Evolutionary conservation across 2,329 filamentous ascomycete genomes (phyloP), one percentile per base, ranked within the genome.

Genomic region (Orbilia brochopaga): DNA sequence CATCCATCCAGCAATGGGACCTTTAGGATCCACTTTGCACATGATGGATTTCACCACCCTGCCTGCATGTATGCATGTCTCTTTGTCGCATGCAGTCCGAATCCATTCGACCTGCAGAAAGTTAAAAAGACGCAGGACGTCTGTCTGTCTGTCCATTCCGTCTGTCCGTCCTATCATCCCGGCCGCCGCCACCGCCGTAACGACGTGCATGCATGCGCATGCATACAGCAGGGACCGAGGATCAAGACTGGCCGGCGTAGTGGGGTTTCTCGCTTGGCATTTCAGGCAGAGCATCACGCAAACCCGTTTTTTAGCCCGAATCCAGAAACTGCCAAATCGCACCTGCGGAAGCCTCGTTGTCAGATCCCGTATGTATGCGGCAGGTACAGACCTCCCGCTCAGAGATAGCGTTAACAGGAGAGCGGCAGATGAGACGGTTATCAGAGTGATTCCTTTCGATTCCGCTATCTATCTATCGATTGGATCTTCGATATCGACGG

Each of bases 281-380:
- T 72, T 72, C 67, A 72, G 67, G 67, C 67, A 72, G 67, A 70
- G 67, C 55, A 65, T 70, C 60, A 65, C 60, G 60, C 67, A 72
- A 72, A 72, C 67, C 67, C 67, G 67, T 72, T 72, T 72, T 65
- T 72, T 61, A 60, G 55, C 50, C 67, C 67, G 52, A 72, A 72
- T 72, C 46, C 60, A 72, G 67, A 72, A 72, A 72, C 67, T 72
- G 67, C 60, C n/a, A 56, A 62, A 63, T 23, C 23, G n/a, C 51
- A 15, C 24, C 37, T 54, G 62, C 64, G 55, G 64, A 35, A 40
- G 56, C 64, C 57, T 72, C 67, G 56, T 21, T 21, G 67, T 60
- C 55, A 52, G 67, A 72, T 72, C 67, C 23, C 64, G 55, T 61
- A 65, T 72, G 17, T 19, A 65, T 72, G 67, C 60, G 60, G 67